Evolutionary conservation across 140 eudicot species (phyloP), one percentile per base, ranked within the genome.

Genomic region (Bidens hawaiensis): DNA sequence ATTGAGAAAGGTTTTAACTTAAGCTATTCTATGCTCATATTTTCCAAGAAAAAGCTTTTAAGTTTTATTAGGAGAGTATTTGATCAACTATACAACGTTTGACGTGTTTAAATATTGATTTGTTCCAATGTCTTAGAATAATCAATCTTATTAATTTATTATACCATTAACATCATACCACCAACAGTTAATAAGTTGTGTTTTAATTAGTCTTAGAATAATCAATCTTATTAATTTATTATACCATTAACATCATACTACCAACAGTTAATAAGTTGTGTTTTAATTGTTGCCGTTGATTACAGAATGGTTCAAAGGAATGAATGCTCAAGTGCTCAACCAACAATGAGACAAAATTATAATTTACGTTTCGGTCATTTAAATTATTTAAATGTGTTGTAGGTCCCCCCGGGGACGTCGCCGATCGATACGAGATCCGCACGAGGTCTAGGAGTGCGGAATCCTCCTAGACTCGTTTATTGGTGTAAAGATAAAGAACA

Each of bases 21-120:
- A 5, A 31, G 38, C 38, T 31, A 31, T 31, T 31, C 6, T 31
- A 31, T 31, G 38, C 11, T 38, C 45, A 9, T 38, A 38, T 38
- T 69, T 26, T 18, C 51, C 17, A 47, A 45, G 14, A 6, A 19
- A 50, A 30, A 33, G 31, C 14, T 36, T 31, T 50, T 6, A 5
- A 27, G 19, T 30, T 43, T 43, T 36, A 24, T 19, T 28, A 57
- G 16, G 60, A 50, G 31, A 16, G 22, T 51, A 26, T 36, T 71
- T 45, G 67, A 64, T 72, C 67, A 72, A 67, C 67, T 55, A 46
- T 73, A 73, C 67, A 55, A 56, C 25, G 62, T 65, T 73, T 73
- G 78, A 65, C 78, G 68, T 58, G 46, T 55, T 9, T 11, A 11
- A 38, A 42, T 41, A 73, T 58, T 65, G 59, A 59, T 38, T 38